A percentile compares a stretch with the other conserved stretches of the same genome.
Evolutionary conservation across 495 filamentous ascomycete genomes (phyloP).

Genomic region (Tuber borchii): DNA sequence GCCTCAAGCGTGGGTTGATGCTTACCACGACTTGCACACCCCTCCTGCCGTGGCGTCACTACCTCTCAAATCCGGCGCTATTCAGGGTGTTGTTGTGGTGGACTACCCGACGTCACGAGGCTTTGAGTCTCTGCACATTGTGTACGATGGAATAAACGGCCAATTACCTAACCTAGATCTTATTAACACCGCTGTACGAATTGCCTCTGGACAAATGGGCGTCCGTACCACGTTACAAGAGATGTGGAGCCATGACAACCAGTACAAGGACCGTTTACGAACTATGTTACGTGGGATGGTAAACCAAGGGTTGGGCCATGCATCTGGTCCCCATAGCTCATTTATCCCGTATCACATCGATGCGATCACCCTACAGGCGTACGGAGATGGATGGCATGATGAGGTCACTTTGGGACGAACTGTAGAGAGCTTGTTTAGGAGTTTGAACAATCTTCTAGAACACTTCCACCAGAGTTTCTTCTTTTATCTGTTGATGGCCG

Average conservation of each 20-base stretch:
- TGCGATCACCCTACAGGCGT: slow-evolving; percentile 72
- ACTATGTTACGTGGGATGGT: slow-evolving; percentile 93
- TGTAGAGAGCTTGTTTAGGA: slow-evolving; percentile 80
- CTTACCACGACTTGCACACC: slow-evolving; percentile 83
- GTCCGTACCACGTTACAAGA: slow-evolving; percentile 75
- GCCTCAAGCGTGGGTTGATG: slow-evolving; percentile 94
- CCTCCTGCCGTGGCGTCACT: slow-evolving; percentile 61
- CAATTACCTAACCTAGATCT: slow-evolving; percentile 92
- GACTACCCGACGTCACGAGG: slow-evolving; percentile 80
- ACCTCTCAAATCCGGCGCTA: slow-evolving; percentile 80
- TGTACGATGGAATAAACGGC: slow-evolving; percentile 93
- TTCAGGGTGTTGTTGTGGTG: slow-evolving; percentile 88
- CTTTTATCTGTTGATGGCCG: slow-evolving; percentile 90
- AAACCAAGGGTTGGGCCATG: slow-evolving; percentile 79
- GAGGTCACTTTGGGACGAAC: slow-evolving; percentile 90
- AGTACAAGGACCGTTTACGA: slow-evolving; percentile 64
- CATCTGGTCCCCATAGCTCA: slow-evolving; percentile 78
- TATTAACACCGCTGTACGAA: slow-evolving; percentile 83
- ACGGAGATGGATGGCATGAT: slow-evolving; percentile 89
- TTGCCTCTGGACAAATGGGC: slow-evolving; percentile 88
- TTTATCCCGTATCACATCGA: slow-evolving; percentile 98
- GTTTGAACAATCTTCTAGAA: slow-evolving; percentile 91
- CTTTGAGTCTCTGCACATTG: slow-evolving; percentile 79
- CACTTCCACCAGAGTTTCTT: slow-evolving; percentile 99
- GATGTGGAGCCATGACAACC: slow-evolving; percentile 76